Conservation (phyloP, 192 early-diverging fungal genomes). For the Lobosporangium transversale region DNA sequence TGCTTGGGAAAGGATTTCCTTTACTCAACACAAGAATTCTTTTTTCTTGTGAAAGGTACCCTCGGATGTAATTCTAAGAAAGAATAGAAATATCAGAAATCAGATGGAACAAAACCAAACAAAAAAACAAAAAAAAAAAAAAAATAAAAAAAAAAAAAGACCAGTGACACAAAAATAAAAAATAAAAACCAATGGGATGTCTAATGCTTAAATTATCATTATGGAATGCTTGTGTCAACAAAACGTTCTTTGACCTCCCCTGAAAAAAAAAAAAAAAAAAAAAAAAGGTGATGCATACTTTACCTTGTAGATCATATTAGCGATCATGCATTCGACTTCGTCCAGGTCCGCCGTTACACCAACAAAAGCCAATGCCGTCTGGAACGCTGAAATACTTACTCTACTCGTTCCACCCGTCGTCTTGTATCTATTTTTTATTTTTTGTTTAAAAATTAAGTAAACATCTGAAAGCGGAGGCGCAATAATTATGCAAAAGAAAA, state of each 20-base stretch:
- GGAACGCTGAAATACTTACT: conserved; percentile 69
- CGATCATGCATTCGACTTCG: conserved; percentile 89
- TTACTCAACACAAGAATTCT: conserved; percentile 78
- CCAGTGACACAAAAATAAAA: background rate
- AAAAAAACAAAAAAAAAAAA: too few species aligned
- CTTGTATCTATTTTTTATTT: conserved; percentile 54
- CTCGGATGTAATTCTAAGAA: conserved; percentile 87
- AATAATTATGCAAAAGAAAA: background rate
- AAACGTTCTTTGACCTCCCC: too few species aligned
- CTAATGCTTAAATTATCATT: background rate
- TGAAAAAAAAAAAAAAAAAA: too few species aligned
- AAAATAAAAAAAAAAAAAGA: too few species aligned
- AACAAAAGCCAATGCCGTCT: conserved; percentile 69
- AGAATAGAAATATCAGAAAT: too few species aligned
- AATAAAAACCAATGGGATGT: background rate
- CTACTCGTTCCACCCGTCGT: conserved; percentile 63
- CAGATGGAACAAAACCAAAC: too few species aligned
- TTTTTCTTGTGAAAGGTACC: conserved; percentile 87
- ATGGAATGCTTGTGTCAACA: too few species aligned
- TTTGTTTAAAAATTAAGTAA: background rate
- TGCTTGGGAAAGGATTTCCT: conserved; percentile 79
- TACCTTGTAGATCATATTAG: conserved; percentile 90
- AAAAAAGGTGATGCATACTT: too few species aligned
- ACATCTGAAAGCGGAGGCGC: background rate
- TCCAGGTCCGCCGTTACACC: conserved; percentile 65